Conservation (phyloP, 1,284 basidiomycete species). For the Ustilago curta region DNA sequence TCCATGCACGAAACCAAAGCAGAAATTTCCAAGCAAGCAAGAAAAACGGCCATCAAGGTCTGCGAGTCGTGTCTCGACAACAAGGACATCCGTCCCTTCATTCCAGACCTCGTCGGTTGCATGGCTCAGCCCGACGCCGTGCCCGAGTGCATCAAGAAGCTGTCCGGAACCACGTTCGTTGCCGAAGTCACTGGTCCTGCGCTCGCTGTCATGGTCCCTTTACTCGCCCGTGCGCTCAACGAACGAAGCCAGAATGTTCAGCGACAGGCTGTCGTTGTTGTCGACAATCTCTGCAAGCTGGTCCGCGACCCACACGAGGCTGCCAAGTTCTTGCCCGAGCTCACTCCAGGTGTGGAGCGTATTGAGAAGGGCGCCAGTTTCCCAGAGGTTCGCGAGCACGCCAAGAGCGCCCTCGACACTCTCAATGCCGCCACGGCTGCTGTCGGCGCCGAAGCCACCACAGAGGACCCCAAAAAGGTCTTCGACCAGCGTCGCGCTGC, state of each 20-base stretch:
- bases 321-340: conserved; percentile 85
- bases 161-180: conserved; percentile 94
- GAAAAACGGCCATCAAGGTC: conserved; percentile 91
- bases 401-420: conserved; percentile 65
- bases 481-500: conserved; percentile 53
- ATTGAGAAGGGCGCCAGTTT: conserved; percentile 93
- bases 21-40: conserved; percentile 88
- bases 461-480: conserved; percentile 60
- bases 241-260: conserved; percentile 85
- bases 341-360: conserved; percentile 91
- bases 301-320: conserved; percentile 92
- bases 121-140: conserved; percentile 89
- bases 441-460: conserved; percentile 48
- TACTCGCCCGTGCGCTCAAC: conserved; percentile 90
- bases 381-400: conserved; percentile 79
- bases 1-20: conserved; percentile 98
- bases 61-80: conserved; percentile 92
- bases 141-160: conserved; percentile 92
- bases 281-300: conserved; percentile 97
- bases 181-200: conserved; percentile 96
- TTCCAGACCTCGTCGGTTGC: conserved; percentile 83
- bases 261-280: conserved; percentile 83
- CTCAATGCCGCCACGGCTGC: conserved; percentile 50
- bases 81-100: conserved; percentile 90
- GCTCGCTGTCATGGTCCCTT: conserved; percentile 92